Base-by-base conservation (phyloP, 2,329 filamentous ascomycete genomes). In the Fusarium pseudonygamai region DNA sequence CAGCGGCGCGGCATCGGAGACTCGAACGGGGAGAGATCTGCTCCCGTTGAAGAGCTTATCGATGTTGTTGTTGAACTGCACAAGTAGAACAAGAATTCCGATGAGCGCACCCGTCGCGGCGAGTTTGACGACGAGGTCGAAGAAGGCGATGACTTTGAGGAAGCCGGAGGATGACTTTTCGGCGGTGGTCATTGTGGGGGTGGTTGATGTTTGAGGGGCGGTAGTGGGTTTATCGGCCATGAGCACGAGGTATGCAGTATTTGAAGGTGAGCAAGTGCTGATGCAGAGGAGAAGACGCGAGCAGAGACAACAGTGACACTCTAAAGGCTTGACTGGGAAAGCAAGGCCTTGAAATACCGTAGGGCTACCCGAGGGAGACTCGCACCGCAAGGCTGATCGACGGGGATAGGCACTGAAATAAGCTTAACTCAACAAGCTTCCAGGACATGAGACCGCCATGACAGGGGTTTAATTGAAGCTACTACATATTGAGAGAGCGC, bases 71-170 rank as follows among this genome's bases (percentile, higher is more conserved):
- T 36, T 72, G 52, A 74, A 59, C 22, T 58, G 47, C 4, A 74
- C 40, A 8, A 74, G 60, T n/a, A 74, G 16, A 11, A 74, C 60
- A 3, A 74, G 64, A 13, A 74, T 74, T 24, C 72, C 72, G 14
- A 74, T 66, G 10, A 74, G 68, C n/a, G 72, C 72, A 14, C 72
- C 71, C 8, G 68, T 50, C 11, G 64, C 64, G 5, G 66, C 57
- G 37, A 74, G 68, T 55, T 74, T 74, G 55, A 72, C 60, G 15
- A 74, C 11, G 4, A 74, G 56, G 55, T 74, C 72, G 36, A 74
- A 37, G 24, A 74, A 69, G 47, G 72, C 72, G 3, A 74, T 63
- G 36, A 74, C 24, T 24, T 74, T 74, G 42, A 72, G 24, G 24
- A 72, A 74, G 42, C 68, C 34, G 5, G 68, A 70, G 7, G 66